phyloP scores from a whole-genome alignment of 208 protist species.

The Porcisia hertigi region DNA sequence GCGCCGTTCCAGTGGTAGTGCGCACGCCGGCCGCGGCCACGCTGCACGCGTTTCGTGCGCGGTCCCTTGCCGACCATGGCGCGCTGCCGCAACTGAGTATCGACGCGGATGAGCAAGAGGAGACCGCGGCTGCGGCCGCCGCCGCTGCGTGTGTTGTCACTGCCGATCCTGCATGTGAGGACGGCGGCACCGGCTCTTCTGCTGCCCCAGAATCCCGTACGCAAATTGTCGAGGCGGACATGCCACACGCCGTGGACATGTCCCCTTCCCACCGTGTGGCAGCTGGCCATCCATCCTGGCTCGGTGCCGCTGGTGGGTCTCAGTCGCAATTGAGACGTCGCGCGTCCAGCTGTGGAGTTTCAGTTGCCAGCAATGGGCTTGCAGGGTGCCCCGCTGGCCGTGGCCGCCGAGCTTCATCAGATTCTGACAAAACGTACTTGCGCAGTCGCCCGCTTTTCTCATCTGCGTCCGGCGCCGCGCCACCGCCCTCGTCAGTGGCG shows the following conservation, averaged over 20 bases:
- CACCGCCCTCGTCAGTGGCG: not conserved
- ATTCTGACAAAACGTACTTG: not conserved
- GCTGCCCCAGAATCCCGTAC: not conserved
- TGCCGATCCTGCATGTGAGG: not conserved
- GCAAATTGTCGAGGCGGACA: not conserved
- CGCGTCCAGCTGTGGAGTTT: not conserved
- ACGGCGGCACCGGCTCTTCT: not conserved
- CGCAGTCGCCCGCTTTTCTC: not conserved
- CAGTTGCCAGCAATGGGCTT: not conserved
- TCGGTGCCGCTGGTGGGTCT: not conserved
- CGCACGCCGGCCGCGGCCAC: conserved; percentile 24
- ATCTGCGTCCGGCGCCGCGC: not conserved
- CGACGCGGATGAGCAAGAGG: not conserved
- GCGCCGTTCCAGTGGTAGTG: conserved; percentile 40
- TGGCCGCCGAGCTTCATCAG: not conserved
- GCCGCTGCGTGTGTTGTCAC: not conserved
- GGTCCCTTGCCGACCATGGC: not conserved
- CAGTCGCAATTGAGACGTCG: not conserved
- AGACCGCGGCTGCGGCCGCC: not conserved
- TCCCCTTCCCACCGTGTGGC: not conserved
- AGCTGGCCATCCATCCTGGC: not conserved
- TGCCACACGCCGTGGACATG: not conserved
- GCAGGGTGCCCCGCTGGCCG: not conserved
- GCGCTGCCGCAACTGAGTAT: not conserved
- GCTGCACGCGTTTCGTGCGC: not conserved